phyloP scores from a whole-genome alignment of 257 asterid species.

The Solanum infundibuliforme region DNA sequence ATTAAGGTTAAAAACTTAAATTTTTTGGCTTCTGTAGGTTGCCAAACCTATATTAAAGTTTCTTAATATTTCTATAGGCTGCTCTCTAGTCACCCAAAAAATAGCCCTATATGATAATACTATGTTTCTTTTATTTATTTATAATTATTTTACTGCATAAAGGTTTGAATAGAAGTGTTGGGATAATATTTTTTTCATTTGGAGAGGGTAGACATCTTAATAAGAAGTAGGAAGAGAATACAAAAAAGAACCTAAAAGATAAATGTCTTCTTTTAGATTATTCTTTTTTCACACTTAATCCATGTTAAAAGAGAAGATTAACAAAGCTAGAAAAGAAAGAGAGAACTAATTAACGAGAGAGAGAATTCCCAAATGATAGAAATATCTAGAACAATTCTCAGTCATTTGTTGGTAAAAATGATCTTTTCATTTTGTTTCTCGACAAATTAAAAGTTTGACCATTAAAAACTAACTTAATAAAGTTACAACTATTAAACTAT shows the following conservation, averaged over 20 bases:
- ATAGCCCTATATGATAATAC: background rate
- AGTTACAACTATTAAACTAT: no score
- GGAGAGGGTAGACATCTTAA: background rate
- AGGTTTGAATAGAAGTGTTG: no score
- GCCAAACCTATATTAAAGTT: background rate
- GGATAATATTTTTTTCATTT: background rate
- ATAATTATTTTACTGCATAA: background rate
- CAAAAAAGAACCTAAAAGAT: no score
- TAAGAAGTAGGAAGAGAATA: background rate
- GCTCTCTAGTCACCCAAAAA: background rate
- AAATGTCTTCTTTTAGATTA: no score
- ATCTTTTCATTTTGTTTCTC: background rate
- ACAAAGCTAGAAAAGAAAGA: background rate
- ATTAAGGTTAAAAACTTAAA: no score
- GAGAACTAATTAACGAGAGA: background rate
- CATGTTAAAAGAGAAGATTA: no score
- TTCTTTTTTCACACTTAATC: background rate
- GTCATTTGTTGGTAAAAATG: background rate
- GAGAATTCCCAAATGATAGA: background rate
- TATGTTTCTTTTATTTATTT: background rate
- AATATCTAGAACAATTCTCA: no score
- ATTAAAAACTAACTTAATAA: no score
- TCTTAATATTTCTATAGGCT: background rate
- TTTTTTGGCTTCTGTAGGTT: background rate
- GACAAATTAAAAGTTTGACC: background rate